phyloP scores from a whole-genome alignment of 2,329 filamentous ascomycete genomes.

The Whalleya microplaca region DNA sequence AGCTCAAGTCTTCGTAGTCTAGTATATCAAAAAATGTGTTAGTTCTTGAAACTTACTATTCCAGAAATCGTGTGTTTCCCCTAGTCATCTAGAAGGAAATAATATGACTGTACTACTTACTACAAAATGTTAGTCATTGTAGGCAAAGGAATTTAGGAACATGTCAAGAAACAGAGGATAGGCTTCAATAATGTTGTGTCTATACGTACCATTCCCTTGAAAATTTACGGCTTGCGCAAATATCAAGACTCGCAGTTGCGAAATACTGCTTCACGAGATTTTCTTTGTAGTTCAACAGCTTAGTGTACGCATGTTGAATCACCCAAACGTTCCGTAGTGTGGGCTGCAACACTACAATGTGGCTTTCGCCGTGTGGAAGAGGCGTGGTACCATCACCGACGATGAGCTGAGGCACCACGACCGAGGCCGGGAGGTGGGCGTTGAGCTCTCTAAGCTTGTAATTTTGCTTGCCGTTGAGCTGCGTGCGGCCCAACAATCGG shows the following conservation, averaged over 20 bases:
- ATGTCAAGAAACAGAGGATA: no score
- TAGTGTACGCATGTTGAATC: slow-evolving; percentile 21
- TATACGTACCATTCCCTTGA: slow-evolving; percentile 11
- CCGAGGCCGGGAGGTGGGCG: not conserved
- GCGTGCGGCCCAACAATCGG: slow-evolving; percentile 3
- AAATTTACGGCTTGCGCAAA: slow-evolving; percentile 10
- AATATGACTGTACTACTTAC: no score
- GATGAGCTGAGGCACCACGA: slow-evolving; percentile 3
- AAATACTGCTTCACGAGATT: slow-evolving; percentile 19
- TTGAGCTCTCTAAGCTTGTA: slow-evolving; percentile 20
- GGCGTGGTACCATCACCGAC: slow-evolving; percentile 2
- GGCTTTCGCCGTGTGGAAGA: not conserved
- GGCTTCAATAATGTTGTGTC: no score
- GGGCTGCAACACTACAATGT: slow-evolving; percentile 13
- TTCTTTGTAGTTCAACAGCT: slow-evolving; percentile 20
- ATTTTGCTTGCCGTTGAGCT: slow-evolving; percentile 6
- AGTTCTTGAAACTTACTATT: no score
- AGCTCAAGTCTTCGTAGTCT: slow-evolving; percentile 19
- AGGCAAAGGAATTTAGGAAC: no score
- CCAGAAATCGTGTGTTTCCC: no score
- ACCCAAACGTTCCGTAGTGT: slow-evolving; percentile 27
- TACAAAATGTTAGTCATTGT: no score
- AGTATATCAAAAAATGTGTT: no score
- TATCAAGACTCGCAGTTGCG: not conserved
- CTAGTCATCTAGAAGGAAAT: no score